These are phyloP conservation scores for Penicillium decumbens DNA, from an alignment of 2,329 filamentous ascomycete genomes.

Conservation along the genomic window DNA sequence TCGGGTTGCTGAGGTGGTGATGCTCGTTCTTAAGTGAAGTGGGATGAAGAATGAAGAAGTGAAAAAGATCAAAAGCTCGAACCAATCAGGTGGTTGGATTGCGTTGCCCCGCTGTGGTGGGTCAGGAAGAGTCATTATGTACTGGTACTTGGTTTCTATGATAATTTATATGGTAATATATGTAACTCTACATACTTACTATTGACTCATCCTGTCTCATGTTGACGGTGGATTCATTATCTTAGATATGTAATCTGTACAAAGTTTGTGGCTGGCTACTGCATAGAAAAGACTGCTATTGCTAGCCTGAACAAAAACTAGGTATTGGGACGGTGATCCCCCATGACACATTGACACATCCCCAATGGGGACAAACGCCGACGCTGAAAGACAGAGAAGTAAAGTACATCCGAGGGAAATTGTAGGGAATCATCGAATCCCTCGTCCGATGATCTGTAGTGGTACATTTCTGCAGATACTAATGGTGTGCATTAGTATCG, in stretches of 20 bases:
- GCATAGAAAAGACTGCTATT: neutral
- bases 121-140: conserved; percentile 7
- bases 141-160: conserved; percentile 1
- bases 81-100: conserved; percentile 13
- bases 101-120: conserved; percentile 17
- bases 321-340: neutral
- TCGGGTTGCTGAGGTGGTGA: neutral
- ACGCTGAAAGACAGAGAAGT: conserved; percentile 12
- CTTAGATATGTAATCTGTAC: no score
- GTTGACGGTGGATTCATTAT: conserved; percentile 9
- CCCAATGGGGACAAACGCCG: conserved; percentile 6
- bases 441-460: neutral
- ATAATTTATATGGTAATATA: neutral
- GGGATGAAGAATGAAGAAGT: conserved; percentile 10
- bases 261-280: neutral
- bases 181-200: conserved; percentile 1
- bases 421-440: neutral
- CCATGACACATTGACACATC: neutral
- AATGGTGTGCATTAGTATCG: conserved; percentile 6
- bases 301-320: neutral
- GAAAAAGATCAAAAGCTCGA: conserved; percentile 24
- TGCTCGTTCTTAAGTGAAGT: conserved; percentile 16
- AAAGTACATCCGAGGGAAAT: conserved; percentile 4
- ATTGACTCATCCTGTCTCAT: conserved; percentile 27
- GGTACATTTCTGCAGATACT: neutral